Conservation (phyloP, 2,329 filamentous ascomycete species). For the Dryadomyces quercus-mongolicae region DNA sequence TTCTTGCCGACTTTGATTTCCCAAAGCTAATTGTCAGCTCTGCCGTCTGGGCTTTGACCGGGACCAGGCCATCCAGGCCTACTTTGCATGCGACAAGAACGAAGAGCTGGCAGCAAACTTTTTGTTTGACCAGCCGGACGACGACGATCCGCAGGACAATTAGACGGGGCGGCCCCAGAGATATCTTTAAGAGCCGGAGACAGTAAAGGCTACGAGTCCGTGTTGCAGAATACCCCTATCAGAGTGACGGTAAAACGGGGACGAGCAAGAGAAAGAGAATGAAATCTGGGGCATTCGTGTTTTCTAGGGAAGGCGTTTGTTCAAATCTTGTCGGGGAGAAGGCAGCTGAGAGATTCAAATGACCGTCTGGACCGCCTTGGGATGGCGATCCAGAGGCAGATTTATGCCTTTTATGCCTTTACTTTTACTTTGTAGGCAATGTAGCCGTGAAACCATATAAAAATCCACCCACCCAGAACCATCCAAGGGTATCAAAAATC, state of each 20-base stretch:
- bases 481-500: not conserved
- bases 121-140: conserved; percentile 91
- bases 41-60: conserved; percentile 88
- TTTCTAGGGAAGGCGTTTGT: not conserved
- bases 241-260: not conserved
- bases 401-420: no score
- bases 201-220: no score
- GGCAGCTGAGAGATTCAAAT: not conserved
- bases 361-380: not conserved
- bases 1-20: no score
- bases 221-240: not conserved
- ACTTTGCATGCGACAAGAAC: conserved; percentile 99
- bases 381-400: no score
- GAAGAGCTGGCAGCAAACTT: conserved; percentile 98
- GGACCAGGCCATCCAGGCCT: conserved; percentile 91
- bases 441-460: no score
- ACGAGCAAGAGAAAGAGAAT: not conserved
- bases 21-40: conserved; percentile 46
- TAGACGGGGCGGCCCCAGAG: not conserved
- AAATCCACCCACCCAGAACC: not conserved
- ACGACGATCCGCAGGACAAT: conserved; percentile 44
- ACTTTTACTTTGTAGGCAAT: no score
- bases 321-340: not conserved
- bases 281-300: not conserved
- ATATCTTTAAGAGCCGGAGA: no score